Evolutionary conservation across 2,329 filamentous ascomycete species (phyloP).

Genomic region (Lithohypha guttulata): DNA sequence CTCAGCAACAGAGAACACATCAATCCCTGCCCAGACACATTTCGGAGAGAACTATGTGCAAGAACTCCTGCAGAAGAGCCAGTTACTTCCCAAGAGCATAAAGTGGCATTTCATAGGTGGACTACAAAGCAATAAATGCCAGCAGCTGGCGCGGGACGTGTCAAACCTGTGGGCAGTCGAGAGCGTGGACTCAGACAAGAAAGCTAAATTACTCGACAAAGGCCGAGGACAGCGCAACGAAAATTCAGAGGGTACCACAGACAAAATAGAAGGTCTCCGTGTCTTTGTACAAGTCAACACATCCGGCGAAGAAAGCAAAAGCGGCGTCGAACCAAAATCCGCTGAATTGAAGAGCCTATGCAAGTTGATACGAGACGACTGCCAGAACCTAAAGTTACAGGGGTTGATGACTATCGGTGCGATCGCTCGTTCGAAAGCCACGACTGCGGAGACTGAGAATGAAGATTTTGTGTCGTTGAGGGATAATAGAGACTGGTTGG

Average conservation of each 20-base stretch:
- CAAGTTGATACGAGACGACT: conserved; percentile 56
- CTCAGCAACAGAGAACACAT: conserved; percentile 17
- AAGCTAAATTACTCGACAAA: conserved; percentile 70
- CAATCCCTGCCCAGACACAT: conserved; percentile 39
- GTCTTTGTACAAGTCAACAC: conserved; percentile 95
- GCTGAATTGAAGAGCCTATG: conserved; percentile 47
- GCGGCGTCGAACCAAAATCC: conserved; percentile 56
- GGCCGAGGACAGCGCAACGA: conserved; percentile 50
- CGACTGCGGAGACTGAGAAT: conserved; percentile 68
- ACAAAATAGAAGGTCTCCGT: conserved; percentile 39
- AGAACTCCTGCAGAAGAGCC: conserved; percentile 78
- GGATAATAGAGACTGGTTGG: conserved; percentile 61
- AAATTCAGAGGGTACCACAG: conserved; percentile 15
- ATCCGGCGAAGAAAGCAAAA: conserved; percentile 75
- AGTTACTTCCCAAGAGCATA: conserved; percentile 61
- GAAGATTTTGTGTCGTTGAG: conserved; percentile 70
- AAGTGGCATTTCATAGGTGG: conserved; percentile 96
- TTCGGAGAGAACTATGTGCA: conserved; percentile 97
- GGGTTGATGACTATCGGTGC: conserved; percentile 97
- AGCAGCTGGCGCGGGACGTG: conserved; percentile 67
- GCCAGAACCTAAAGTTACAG: conserved; percentile 56
- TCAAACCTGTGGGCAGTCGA: conserved; percentile 86
- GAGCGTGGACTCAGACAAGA: conserved; percentile 78
- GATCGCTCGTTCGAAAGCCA: conserved; percentile 70
- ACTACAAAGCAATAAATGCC: conserved; percentile 89